Conservation (phyloP, 306 rosid genomes). For the Prunus mongolica region DNA sequence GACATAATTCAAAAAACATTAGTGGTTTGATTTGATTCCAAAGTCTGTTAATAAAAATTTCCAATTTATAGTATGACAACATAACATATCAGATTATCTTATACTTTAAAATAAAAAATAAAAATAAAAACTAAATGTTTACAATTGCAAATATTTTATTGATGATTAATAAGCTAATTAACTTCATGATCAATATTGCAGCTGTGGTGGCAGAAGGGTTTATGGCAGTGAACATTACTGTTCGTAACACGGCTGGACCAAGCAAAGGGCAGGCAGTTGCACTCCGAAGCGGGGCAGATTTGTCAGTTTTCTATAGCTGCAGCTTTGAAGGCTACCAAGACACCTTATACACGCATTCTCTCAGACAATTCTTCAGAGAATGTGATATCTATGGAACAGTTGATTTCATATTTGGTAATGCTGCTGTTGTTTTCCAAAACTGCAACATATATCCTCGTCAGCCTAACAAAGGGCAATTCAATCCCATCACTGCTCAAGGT, state of each 20-base stretch:
- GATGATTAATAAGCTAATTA: not conserved
- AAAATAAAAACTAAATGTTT: not conserved
- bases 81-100: not conserved
- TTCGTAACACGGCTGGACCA: constrained; percentile 41
- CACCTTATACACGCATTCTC: constrained; percentile 40
- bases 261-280: constrained; percentile 47
- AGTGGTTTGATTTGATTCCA: no score
- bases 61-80: not conserved
- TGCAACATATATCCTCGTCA: constrained; percentile 35
- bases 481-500: constrained; percentile 33
- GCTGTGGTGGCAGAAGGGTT: constrained; percentile 34
- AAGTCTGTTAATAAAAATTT: no score
- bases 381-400: constrained; percentile 45
- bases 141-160: not conserved
- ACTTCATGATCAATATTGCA: not conserved
- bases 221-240: constrained; percentile 26
- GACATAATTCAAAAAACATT: no score
- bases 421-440: constrained; percentile 33
- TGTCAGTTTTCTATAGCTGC: constrained; percentile 34
- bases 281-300: constrained; percentile 29
- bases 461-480: constrained; percentile 15
- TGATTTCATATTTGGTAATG: constrained; percentile 44
- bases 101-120: not conserved
- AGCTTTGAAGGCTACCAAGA: constrained; percentile 46
- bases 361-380: constrained; percentile 40